Percentiles rank a stretch among this genome's conserved stretches.
Conservation (phyloP, 2,329 filamentous ascomycete genomes). For the Myriosclerotinia duriaeana region DNA sequence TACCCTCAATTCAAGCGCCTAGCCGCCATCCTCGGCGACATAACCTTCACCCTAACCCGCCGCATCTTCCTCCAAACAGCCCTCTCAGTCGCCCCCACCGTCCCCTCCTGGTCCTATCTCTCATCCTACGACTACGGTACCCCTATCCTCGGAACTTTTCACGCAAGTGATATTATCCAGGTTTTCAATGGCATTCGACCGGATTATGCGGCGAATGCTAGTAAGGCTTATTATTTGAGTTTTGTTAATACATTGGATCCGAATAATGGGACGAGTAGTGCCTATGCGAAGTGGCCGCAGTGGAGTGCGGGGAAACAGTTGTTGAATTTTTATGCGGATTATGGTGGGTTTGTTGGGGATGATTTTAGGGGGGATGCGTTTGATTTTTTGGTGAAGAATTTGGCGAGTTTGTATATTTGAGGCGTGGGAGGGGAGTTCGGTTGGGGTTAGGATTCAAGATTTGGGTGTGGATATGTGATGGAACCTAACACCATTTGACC, state of each 20-base stretch:
- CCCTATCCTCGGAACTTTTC: slow-evolving; percentile 73
- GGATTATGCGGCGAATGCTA: slow-evolving; percentile 53
- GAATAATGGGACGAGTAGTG: slow-evolving; percentile 53
- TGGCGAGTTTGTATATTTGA: slow-evolving; percentile 33
- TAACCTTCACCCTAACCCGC: slow-evolving; percentile 71
- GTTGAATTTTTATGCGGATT: slow-evolving; percentile 48
- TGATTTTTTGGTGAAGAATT: slow-evolving; percentile 43
- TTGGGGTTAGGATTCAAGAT: too few relatives aligned
- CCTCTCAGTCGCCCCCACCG: slow-evolving; percentile 50
- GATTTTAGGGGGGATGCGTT: slow-evolving; percentile 49
- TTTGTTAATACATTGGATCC: slow-evolving; percentile 72
- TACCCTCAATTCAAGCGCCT: slow-evolving; percentile 78
- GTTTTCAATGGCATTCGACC: slow-evolving; percentile 52
- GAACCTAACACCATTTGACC: too few relatives aligned
- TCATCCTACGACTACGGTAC: slow-evolving; percentile 69
- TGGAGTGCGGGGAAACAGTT: slow-evolving; percentile 53
- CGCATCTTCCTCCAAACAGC: slow-evolving; percentile 59
- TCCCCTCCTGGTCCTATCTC: slow-evolving; percentile 74
- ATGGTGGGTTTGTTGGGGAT: slow-evolving; percentile 46
- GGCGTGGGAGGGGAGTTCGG: too few relatives aligned
- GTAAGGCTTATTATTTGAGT: slow-evolving; percentile 68
- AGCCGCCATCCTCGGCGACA: slow-evolving; percentile 71
- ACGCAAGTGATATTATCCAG: slow-evolving; percentile 67
- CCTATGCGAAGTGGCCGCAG: slow-evolving; percentile 51
- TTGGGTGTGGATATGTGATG: too few relatives aligned